Evolutionary conservation across 2,329 filamentous ascomycete species (phyloP).

Genomic region (Monilinia polystroma): DNA sequence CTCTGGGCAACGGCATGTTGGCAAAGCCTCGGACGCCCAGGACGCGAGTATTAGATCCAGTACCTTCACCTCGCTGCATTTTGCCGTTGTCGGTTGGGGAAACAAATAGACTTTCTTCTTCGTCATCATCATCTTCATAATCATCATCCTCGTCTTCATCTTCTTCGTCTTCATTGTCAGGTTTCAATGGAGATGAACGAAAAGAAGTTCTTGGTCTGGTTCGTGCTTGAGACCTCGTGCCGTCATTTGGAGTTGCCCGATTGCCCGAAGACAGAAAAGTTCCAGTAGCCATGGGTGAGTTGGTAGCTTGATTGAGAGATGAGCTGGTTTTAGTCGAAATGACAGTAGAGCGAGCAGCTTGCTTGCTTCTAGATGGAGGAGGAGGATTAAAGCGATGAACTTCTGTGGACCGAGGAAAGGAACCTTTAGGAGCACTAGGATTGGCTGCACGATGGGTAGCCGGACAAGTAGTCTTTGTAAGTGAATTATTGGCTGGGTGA

Average conservation of each 20-base stretch:
- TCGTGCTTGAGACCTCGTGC: not conserved
- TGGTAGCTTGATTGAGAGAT: not conserved
- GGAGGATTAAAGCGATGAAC: not conserved
- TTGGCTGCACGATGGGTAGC: not conserved
- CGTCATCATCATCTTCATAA: not conserved
- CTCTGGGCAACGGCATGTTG: conserved; percentile 5
- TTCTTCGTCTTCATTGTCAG: not conserved
- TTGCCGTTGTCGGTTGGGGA: not conserved
- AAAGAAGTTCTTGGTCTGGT: not conserved
- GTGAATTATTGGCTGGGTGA: not conserved
- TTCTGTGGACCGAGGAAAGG: not conserved
- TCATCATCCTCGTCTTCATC: not conserved
- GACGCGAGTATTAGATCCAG: not conserved
- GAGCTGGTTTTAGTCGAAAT: too few species aligned
- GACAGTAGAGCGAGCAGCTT: not conserved
- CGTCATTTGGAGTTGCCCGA: not conserved
- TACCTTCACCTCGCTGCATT: too few species aligned
- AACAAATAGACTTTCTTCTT: not conserved
- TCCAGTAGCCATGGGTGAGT: not conserved
- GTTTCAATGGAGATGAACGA: not conserved
- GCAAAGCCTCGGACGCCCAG: conserved; percentile 11
- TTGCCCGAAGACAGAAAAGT: not conserved
- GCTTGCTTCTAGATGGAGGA: not conserved
- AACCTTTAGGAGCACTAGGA: not conserved
- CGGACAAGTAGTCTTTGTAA: not conserved